phyloP scores from a whole-genome alignment of 1,139 yeast species.

The Scheffersomyces cryptocercus region DNA sequence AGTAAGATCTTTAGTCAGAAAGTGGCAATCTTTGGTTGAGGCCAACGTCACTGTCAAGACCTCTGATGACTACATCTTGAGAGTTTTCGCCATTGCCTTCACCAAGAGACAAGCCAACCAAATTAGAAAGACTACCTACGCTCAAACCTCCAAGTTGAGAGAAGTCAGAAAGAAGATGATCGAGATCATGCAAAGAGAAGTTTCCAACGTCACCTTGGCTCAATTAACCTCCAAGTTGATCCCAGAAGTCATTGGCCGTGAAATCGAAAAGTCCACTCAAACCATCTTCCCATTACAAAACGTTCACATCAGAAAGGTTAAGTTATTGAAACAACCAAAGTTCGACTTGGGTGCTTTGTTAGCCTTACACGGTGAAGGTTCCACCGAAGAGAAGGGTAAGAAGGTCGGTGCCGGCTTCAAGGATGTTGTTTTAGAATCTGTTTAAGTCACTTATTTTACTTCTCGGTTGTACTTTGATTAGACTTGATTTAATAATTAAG shows the following conservation, averaged over 20 bases:
- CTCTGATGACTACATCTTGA: conserved; percentile 84
- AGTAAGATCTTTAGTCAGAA: conserved; percentile 87
- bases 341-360: conserved; percentile 86
- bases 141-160: conserved; percentile 88
- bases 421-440: conserved; percentile 78
- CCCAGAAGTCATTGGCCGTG: conserved; percentile 90
- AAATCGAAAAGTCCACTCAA: conserved; percentile 83
- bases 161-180: conserved; percentile 80
- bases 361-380: conserved; percentile 89
- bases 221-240: conserved; percentile 86
- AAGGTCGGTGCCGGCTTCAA: conserved; percentile 82
- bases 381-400: conserved; percentile 83
- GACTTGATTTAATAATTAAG: not conserved
- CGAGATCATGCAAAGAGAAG: conserved; percentile 85
- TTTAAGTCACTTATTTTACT: conserved; percentile 21
- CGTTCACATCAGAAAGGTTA: conserved; percentile 90
- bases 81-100: conserved; percentile 90
- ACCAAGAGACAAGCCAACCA: conserved; percentile 90
- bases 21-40: conserved; percentile 92
- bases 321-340: conserved; percentile 88
- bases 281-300: conserved; percentile 87
- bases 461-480: conserved; percentile 1
- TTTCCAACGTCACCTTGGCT: conserved; percentile 79
- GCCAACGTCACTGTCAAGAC: conserved; percentile 92
- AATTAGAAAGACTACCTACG: conserved; percentile 88